phyloP scores from a whole-genome alignment of 108 stramenopile species.

The Cyclostephanos tholiformis region DNA sequence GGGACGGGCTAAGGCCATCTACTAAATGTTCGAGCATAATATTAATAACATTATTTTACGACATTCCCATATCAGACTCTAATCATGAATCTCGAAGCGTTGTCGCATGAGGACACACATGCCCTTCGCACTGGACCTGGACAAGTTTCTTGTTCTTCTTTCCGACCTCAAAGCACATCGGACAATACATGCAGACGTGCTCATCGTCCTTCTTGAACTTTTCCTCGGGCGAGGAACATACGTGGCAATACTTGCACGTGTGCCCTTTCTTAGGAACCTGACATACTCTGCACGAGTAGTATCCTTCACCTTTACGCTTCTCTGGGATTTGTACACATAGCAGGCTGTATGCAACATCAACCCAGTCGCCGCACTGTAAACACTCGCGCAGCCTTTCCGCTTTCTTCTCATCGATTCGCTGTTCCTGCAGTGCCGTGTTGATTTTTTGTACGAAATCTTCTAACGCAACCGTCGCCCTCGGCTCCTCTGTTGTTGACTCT shows the following conservation, averaged over 20 bases:
- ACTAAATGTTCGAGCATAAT: background rate
- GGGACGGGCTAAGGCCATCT: background rate
- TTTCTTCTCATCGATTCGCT: constrained; percentile 20
- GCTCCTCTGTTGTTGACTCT: background rate
- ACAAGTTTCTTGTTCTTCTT: constrained; percentile 40
- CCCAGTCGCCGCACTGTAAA: constrained; percentile 6
- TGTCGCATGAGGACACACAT: constrained; percentile 17
- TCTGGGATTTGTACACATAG: constrained; percentile 32
- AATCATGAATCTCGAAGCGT: background rate
- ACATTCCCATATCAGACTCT: background rate
- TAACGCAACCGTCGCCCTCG: background rate
- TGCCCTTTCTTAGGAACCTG: constrained; percentile 37
- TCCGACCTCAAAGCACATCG: constrained; percentile 25
- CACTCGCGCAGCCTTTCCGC: constrained; percentile 14
- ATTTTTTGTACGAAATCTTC: constrained; percentile 7
- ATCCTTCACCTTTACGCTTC: constrained; percentile 27
- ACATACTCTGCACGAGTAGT: constrained; percentile 34
- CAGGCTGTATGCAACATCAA: constrained; percentile 4
- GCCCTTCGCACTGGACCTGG: constrained; percentile 17
- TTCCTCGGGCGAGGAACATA: constrained; percentile 30
- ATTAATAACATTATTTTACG: background rate
- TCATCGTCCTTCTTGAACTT: constrained; percentile 21
- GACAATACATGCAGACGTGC: constrained; percentile 28
- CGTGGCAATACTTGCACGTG: constrained; percentile 26
- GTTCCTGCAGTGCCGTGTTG: constrained; percentile 10